phyloP scores from a whole-genome alignment of 2,329 filamentous ascomycete species.

The Decorospora gaudefroyi region DNA sequence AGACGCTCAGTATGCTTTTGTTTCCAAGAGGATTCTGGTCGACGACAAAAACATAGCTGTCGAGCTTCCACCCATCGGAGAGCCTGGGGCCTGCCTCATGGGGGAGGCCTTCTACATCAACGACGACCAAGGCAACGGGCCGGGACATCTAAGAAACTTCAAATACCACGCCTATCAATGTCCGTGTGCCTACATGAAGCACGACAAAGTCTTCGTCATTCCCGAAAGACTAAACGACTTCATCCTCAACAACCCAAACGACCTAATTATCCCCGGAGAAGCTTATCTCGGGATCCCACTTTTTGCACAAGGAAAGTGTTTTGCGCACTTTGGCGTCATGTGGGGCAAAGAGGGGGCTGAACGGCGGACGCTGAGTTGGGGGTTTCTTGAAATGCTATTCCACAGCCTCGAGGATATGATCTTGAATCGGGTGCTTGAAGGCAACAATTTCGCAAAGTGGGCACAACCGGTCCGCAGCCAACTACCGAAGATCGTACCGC shows the following conservation, averaged over 20 bases:
- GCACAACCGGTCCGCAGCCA: conserved; percentile 29
- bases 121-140: conserved; percentile 57
- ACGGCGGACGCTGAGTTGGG: conserved; percentile 64
- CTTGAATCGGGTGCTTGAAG: conserved; percentile 60
- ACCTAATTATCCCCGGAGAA: conserved; percentile 64
- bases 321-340: conserved; percentile 73
- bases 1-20: conserved; percentile 69
- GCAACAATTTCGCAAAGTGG: conserved; percentile 51
- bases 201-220: conserved; percentile 72
- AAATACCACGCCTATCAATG: conserved; percentile 68
- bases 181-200: conserved; percentile 70
- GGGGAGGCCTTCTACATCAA: conserved; percentile 69
- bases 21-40: conserved; percentile 65
- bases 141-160: conserved; percentile 61
- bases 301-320: conserved; percentile 66
- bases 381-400: conserved; percentile 68
- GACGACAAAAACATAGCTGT: conserved; percentile 63
- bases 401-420: conserved; percentile 72
- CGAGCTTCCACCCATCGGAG: conserved; percentile 64
- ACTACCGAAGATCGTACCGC: conserved; percentile 55
- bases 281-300: conserved; percentile 70
- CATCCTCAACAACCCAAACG: conserved; percentile 64
- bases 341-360: conserved; percentile 67
- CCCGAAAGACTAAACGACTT: conserved; percentile 64
- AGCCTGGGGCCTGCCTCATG: conserved; percentile 66